Base-by-base conservation (phyloP, 441 rosid genomes). In the Aleurites moluccanus region DNA sequence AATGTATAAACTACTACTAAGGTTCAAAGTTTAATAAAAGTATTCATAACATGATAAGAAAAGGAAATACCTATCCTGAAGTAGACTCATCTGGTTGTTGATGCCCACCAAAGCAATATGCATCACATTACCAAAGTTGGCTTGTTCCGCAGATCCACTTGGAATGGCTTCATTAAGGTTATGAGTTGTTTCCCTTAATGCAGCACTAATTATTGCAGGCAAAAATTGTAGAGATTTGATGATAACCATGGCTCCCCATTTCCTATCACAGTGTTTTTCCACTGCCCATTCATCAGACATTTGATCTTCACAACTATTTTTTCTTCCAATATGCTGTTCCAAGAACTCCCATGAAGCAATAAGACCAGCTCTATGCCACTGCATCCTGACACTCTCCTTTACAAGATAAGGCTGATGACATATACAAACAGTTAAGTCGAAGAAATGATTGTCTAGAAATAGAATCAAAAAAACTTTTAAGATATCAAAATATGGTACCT, bases 191-290 rank as follows among this genome's bases (percentile, higher is more conserved):
- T 97, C 99, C 79, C 80, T 87, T 77, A 97, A 49, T 71, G 98
- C 93, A 52, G 98, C 93, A 85, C 75, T 86, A 72, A 97, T 75
- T 40, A 83, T 91, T 73, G 91, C 83, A 6, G 97, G 91, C 81
- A 97, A 89, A 80, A 88, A 83, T 73, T 97, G 99, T 75, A 97
- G 91, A 53, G 99, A 91, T 85, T 91, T 94, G 67, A 90, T 97
- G 72, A 92, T 90, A 78, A 94, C 97, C 99, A 97, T 97, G 75
- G 96, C 94, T 78, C 99, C 99, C 99, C 98, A 92, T 80, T 92
- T 94, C 86, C 80, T 88, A 82, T 92, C 89, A 71, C 88, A 80
- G 76, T 84, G 92, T 83, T 88, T 91, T 86, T 90, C 93, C 84
- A 89, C 90, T 71, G 81, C 74, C 72, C 80, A 76, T 77, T 86